Conservation (phyloP, 2,329 filamentous ascomycete genomes). For the Davidsoniella neocaledoniae region DNA sequence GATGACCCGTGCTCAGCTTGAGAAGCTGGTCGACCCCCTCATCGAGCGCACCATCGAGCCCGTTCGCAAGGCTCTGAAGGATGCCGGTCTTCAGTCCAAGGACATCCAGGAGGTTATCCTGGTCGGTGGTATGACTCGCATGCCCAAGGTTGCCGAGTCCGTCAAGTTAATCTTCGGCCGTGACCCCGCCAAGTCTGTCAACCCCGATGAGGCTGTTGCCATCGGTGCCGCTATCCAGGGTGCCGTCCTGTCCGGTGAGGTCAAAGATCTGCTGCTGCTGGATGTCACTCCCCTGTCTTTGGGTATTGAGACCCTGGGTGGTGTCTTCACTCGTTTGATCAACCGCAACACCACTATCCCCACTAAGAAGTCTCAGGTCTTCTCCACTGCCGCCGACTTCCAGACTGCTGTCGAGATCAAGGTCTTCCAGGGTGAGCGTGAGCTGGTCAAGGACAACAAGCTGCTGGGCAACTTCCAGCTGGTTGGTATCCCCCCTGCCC, state of each 20-base stretch:
- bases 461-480: slow-evolving; percentile 98
- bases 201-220: slow-evolving; percentile 94
- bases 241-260: slow-evolving; percentile 89
- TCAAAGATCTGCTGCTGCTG: slow-evolving; percentile 86
- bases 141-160: slow-evolving; percentile 94
- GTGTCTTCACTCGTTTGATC: slow-evolving; percentile 95
- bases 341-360: slow-evolving; percentile 99
- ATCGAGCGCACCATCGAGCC: slow-evolving; percentile 78
- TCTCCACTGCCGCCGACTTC: slow-evolving; percentile 95
- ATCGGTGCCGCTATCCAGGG: slow-evolving; percentile 96
- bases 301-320: slow-evolving; percentile 94
- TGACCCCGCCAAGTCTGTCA: slow-evolving; percentile 93
- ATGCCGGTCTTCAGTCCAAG: slow-evolving; percentile 77
- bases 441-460: slow-evolving; percentile 98
- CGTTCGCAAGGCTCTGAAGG: slow-evolving; percentile 92
- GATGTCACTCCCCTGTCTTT: slow-evolving; percentile 93
- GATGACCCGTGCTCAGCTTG: slow-evolving; percentile 81
- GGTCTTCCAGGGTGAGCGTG: slow-evolving; percentile 99
- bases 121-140: slow-evolving; percentile 97
- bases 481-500: slow-evolving; percentile 86
- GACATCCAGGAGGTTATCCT: slow-evolving; percentile 97
- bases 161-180: slow-evolving; percentile 95
- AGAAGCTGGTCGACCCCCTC: slow-evolving; percentile 79
- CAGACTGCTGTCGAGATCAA: slow-evolving; percentile 99
- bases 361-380: slow-evolving; percentile 97